These are phyloP conservation scores for Euphorbia pulcherrima DNA, from an alignment of 345 rosid species.

Conservation along the genomic window DNA sequence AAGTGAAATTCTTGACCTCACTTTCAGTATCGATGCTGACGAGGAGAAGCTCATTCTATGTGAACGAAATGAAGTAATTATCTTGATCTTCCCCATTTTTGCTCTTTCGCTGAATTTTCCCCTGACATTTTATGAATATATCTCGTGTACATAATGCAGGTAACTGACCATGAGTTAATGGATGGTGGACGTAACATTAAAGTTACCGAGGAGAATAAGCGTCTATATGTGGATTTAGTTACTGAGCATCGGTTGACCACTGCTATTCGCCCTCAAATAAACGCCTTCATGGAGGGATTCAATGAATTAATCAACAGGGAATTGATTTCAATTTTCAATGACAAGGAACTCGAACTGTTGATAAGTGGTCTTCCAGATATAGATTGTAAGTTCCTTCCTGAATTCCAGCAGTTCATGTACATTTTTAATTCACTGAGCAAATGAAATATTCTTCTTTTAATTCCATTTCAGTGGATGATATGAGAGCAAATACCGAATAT, in stretches of 20 bases:
- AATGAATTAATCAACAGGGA: conserved; percentile 69
- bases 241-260: conserved; percentile 91
- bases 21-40: conserved; percentile 96
- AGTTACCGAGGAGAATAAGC: conserved; percentile 95
- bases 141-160: conserved; percentile 42
- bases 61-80: conserved; percentile 65
- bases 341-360: conserved; percentile 87
- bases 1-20: conserved; percentile 72
- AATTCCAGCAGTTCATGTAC: conserved; percentile 6
- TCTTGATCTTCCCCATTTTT: conserved; percentile 12
- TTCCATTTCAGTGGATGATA: conserved; percentile 70
- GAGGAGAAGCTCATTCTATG: conserved; percentile 88
- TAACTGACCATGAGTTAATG: conserved; percentile 86
- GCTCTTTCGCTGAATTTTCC: background rate
- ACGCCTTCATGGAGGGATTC: conserved; percentile 88
- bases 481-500: conserved; percentile 88
- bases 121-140: background rate
- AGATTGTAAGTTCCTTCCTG: conserved; percentile 59
- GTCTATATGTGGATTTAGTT: conserved; percentile 81
- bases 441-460: background rate
- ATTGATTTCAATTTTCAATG: conserved; percentile 78
- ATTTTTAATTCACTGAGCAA: conserved; percentile 6
- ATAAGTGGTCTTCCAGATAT: conserved; percentile 97
- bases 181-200: conserved; percentile 85
- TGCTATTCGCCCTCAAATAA: conserved; percentile 95